Evolutionary conservation across 2,329 filamentous ascomycete genomes (phyloP).

Genomic region (Epichloe gansuensis): DNA sequence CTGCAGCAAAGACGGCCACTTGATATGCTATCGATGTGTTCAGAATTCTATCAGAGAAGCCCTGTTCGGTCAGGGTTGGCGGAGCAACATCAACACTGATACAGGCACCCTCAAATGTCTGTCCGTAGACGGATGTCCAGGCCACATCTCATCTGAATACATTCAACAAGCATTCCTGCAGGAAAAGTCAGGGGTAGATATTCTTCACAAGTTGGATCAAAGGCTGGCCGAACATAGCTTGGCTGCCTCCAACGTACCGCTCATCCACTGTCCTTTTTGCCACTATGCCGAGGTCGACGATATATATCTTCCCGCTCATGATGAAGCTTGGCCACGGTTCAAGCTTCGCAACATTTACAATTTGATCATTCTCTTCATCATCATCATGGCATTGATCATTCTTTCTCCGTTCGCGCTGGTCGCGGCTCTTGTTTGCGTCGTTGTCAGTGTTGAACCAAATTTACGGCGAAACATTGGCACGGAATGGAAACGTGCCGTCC

Average conservation of each 20-base stretch:
- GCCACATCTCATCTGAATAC: constrained; percentile 56
- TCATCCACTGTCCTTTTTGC: constrained; percentile 83
- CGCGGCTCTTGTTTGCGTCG: constrained; percentile 30
- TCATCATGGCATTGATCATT: constrained; percentile 42
- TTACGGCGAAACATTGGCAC: constrained; percentile 27
- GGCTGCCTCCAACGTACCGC: constrained; percentile 56
- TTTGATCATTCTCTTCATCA: constrained; percentile 36
- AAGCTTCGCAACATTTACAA: constrained; percentile 37
- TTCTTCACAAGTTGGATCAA: constrained; percentile 63
- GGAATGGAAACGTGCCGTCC: constrained; percentile 47
- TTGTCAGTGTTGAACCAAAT: constrained; percentile 29
- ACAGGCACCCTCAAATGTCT: constrained; percentile 69
- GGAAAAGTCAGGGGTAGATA: constrained; percentile 56
- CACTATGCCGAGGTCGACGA: constrained; percentile 81
- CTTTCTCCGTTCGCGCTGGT: constrained; percentile 39
- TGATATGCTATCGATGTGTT: constrained; percentile 73
- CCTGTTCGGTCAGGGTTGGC: constrained; percentile 87
- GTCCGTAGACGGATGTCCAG: constrained; percentile 66
- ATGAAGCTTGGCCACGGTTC: constrained; percentile 43
- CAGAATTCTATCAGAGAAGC: constrained; percentile 73
- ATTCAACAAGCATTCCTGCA: constrained; percentile 60
- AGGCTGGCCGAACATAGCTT: constrained; percentile 67
- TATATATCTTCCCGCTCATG: constrained; percentile 46
- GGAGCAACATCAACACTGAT: constrained; percentile 59
- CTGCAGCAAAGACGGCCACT: constrained; percentile 57